Percentiles rank a stretch among this genome's conserved stretches.
phyloP scores from a whole-genome alignment of 371 early-diverging fungal species.

The Sporodiniella umbellata region DNA sequence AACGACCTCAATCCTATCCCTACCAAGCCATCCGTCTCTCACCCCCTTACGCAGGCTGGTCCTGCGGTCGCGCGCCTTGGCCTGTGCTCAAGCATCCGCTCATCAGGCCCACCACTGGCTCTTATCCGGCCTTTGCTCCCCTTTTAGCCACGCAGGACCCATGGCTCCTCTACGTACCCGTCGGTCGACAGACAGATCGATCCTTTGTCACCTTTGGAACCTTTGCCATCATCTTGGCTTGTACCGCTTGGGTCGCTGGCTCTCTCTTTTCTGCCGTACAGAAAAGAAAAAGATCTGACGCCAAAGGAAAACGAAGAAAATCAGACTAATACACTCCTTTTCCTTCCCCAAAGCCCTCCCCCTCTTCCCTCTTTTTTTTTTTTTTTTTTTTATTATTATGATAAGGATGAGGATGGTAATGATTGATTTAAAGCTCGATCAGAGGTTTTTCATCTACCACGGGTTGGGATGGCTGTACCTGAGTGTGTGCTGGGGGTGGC shows the following conservation, averaged over 20 bases:
- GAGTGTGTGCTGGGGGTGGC: slow-evolving; percentile 2
- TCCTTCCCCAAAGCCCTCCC: too few relatives aligned
- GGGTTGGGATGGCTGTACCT: slow-evolving; percentile 3
- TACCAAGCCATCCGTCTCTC: slow-evolving; percentile 23
- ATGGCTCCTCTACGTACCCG: slow-evolving; percentile 26
- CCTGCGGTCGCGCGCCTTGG: slow-evolving; percentile 18
- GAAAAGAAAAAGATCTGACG: slow-evolving; percentile 35
- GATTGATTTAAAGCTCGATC: slow-evolving; percentile 22
- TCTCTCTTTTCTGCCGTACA: slow-evolving; percentile 19
- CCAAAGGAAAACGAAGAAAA: slow-evolving; percentile 48
- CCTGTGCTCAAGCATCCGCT: slow-evolving; percentile 10
- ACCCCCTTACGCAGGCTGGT: slow-evolving; percentile 38
- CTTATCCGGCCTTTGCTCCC: neutral
- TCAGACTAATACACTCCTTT: too few relatives aligned
- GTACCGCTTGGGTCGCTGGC: slow-evolving; percentile 31
- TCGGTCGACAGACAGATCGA: slow-evolving; percentile 32
- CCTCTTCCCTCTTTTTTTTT: too few relatives aligned
- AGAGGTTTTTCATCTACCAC: slow-evolving; percentile 22
- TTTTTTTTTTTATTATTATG: too few relatives aligned
- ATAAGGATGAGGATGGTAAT: too few relatives aligned
- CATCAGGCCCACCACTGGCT: too few relatives aligned
- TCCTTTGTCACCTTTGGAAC: slow-evolving; percentile 30
- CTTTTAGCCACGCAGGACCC: neutral
- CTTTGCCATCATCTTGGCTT: slow-evolving; percentile 18
- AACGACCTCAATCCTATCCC: slow-evolving; percentile 23